Evolutionary conservation across 1,139 yeast species (phyloP), one percentile per base, ranked within the genome.

Genomic region (Geotrichum citri-aurantii): DNA sequence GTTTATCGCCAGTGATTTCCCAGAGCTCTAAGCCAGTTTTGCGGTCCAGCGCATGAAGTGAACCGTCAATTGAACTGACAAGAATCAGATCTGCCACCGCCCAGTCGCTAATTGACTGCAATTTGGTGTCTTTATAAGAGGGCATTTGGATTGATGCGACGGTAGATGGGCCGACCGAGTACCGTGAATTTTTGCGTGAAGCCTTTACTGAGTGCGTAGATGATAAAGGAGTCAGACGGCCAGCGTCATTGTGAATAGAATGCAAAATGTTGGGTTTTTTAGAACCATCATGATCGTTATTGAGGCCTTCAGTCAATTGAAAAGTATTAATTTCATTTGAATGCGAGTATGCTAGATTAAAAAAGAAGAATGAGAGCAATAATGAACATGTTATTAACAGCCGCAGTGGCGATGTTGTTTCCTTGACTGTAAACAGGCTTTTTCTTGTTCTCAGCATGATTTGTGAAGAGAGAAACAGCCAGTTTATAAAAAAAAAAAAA

Each of bases 51-150:
- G 95, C 97, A 69, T 90, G 95, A 21, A 93, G 71, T 31, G 88
- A 85, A 1, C 99, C 99, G 67, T 93, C 97, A 1, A 92, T 81
- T 65, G 93, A 96, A 29, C 95, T 84, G 0, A 89, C 83, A 19
- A 92, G 72, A 1, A 91, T 71, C 27, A 86, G 69, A 65, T 85
- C 83, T 0, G 87, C 78, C 27, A 90, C 75, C 42, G 75, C 72
- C 78, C 86, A 86, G 62, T 84, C 86, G 21, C 73, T 73, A 23
- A 84, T 73, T 8, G 67, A 59, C 21, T 73, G 54, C 1, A 53
- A 42, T 44, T 44, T 48, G 11, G 42, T 42, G 11, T 24, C 40
- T 14, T 26, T 33, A 42, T 52, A 31, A 8, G 24, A 21, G 8
- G 42, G 52, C 7, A 49, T 17, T 14, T 48, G 33, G 14, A 59